Base-by-base conservation (phyloP, 2,329 filamentous ascomycete genomes). In the Podosphaera xanthii region DNA sequence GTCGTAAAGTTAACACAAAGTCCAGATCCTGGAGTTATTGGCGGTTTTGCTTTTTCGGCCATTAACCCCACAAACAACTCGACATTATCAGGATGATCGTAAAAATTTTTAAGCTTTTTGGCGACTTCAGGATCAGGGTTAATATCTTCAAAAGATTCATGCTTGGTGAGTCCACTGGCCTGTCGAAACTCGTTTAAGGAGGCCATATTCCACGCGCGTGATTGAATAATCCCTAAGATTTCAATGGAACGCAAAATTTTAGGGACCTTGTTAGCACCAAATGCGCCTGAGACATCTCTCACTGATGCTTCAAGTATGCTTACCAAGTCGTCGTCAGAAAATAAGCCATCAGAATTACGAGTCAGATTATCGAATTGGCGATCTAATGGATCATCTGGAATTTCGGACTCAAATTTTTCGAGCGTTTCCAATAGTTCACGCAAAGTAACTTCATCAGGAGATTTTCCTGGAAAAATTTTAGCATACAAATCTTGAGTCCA, bases 131-230 rank as follows among this genome's bases (percentile, higher is more conserved):
- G 83, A 64, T 92, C 83, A 0, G 83, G 81, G 69, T 90, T 92
- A 72, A 94, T 89, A 57, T 90, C 86, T 68, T 90, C 85, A 61
- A 94, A 94, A 0, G 76, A 84, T 31, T 82, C 79, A 67, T 94
- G 83, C 0, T 80, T 78, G 70, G 86, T 85, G 4, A 94, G 74
- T 1, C 83, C 81, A 65, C 91, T 90, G 72, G 89, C 86, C 68
- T 85, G 83, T 58, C 87, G 79, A 74, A 92, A 94, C 72, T 92
- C 87, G 67, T 94, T 94, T 61, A 94, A 74, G 14, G 66, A 65
- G 0, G 84, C 83, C 7, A 88, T 72, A 61, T 88, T 83, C 87
- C 87, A 94, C 59, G 78, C 77, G 53, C 87, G 77, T 2, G 84
- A 80, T 62, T 89, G 86, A 55, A 87, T 75, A 60, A 94, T 92